Percentiles rank a stretch among this genome's conserved stretches.
These are phyloP conservation scores for Chiua sp. DNA, from an alignment of 1,284 basidiomycete species.

Conservation along the genomic window DNA sequence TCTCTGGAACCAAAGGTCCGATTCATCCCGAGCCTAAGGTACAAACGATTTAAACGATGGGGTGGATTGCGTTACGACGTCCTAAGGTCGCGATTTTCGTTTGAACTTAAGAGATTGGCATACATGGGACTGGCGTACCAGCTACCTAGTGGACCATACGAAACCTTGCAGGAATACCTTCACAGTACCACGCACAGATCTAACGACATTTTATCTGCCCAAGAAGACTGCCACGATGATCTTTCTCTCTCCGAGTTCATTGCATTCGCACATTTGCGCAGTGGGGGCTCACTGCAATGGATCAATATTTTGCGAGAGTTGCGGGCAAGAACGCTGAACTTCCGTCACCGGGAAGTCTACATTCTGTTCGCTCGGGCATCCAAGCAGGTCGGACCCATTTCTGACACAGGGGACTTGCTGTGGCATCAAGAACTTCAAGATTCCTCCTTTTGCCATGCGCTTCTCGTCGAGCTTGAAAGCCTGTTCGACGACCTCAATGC, in stretches of 20 bases:
- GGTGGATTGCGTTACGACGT: too few relatives aligned
- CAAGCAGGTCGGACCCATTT: conserved; percentile 40
- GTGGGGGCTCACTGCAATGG: conserved; percentile 51
- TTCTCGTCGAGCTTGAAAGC: conserved; percentile 39
- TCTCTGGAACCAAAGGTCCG: too few relatives aligned
- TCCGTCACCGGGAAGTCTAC: conserved; percentile 43
- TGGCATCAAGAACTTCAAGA: conserved; percentile 41
- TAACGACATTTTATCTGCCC: too few relatives aligned
- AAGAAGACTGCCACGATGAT: too few relatives aligned
- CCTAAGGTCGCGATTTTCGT: too few relatives aligned
- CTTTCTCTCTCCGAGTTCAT: conserved; percentile 37
- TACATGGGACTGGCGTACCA: too few relatives aligned
- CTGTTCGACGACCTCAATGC: conserved; percentile 33
- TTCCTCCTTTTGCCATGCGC: conserved; percentile 34
- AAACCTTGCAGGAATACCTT: too few relatives aligned
- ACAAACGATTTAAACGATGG: too few relatives aligned
- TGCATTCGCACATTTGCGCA: conserved; percentile 46
- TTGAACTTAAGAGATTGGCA: too few relatives aligned
- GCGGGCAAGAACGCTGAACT: conserved; percentile 40
- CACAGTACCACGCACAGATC: too few relatives aligned
- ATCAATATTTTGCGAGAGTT: conserved; percentile 50
- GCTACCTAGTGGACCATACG: too few relatives aligned
- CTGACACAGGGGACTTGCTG: conserved; percentile 10
- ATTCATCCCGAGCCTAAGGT: too few relatives aligned
- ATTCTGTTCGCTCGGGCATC: conserved; percentile 44